Evolutionary conservation across 306 rosid species (phyloP), one percentile per base, ranked within the genome.

Genomic region (Betula pendula): DNA sequence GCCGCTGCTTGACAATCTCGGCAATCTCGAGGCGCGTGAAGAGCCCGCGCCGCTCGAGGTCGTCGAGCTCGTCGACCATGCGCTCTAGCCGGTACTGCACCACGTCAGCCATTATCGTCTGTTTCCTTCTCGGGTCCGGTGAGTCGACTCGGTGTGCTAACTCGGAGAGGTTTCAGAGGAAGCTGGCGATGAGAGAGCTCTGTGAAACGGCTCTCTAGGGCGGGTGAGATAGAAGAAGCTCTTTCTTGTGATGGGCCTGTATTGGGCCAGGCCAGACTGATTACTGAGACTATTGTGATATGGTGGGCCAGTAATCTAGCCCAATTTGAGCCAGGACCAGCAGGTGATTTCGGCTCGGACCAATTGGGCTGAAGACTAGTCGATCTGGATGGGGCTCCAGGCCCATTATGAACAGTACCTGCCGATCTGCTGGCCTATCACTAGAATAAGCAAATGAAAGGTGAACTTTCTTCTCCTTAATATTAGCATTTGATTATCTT

Each of bases 61-160:
- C 92, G 0, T 88, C 87, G 79, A 88, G 85, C 87, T 88, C 92
- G 52, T 70, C 66, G 62, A 81, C 78, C 92, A 88, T 88, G 11
- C 88, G 85, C 87, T 88, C 92, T 66, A 88, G 75, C 13, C 90
- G 83, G 80, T 81, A 84, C 77, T 88, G 92, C 65, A 88, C 92
- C 2, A 83, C 90, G 72, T 88, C 92, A 75, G 90, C 92, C 92
- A 88, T 85, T 47, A 9, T 45, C 3, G 16, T 45, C 15, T 2
- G 14, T 33, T 80, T 63, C 20, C 52, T 49, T 56, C 35, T 24
- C 31, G 33, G 69, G 48, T 62, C 27, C 11, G 3, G 47, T 27
- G 8, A 68, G 68, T 73, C 43, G 31, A 43, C 58, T 59, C 40
- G 0, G 45, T 2, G 12, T 20, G 16, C 49, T 17, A 25, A 42